Base-by-base conservation (phyloP, 768 basidiomycete species). In the Auricularia heimuer region DNA sequence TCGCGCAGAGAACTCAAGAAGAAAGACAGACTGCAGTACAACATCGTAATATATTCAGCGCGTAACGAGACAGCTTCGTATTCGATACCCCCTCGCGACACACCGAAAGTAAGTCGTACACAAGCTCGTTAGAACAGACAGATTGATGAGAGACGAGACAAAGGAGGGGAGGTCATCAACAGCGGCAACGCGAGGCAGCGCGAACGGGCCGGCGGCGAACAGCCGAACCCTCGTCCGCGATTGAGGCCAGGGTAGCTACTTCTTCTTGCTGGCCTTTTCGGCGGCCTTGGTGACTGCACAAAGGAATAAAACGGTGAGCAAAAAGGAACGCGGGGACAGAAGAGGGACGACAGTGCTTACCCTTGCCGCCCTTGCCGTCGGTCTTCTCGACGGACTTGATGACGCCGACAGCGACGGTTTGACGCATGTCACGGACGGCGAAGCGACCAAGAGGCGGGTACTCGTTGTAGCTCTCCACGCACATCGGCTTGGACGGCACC, bases 361-460 rank as follows among this genome's bases (percentile, higher is more conserved):
- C 86, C 85, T 96, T 96, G 72, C 94, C 94, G 72, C 84, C 82
- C 74, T 81, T 71, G 79, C 92, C 94, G 66, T 95, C 94, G 70
- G 92, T 85, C 87, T 95, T 96, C 64, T 97, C 94, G 69, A 97
- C 94, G 67, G 87, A 85, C 84, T 98, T 98, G 86, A 98, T 97
- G 82, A 98, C 90, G 80, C 94, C 94, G 73, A 97, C 94, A 70
- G 94, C 94, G 69, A 99, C 96, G 68, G 96, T 97, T 82, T 98
- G 95, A 78, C 95, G 90, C 95, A 98, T 97, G 85, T 97, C 94
- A 88, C 94, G 94, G 78, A 97, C 94, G 74, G 94, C 94, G 81
- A 96, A 96, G 78, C 96, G 95, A 83, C 97, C 96, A 70, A 99
- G 89, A 79, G 97, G 97, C 72, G 97, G 96, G 82, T 98, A 99